Percentiles rank a stretch among this genome's conserved stretches.
phyloP scores from a whole-genome alignment of 257 asterid species.

The Plectranthus barbatus region DNA sequence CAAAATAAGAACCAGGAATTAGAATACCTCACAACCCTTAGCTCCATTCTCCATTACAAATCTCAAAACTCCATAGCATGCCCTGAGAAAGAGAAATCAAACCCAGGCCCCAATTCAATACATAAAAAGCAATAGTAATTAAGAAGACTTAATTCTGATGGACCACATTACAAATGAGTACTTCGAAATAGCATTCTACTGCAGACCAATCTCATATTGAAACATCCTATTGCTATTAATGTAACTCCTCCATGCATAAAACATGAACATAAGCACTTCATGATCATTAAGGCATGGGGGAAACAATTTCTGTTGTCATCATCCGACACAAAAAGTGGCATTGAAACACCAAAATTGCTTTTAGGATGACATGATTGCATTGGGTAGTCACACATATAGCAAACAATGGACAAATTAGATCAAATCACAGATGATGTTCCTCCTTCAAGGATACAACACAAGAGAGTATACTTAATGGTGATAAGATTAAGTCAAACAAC shows the following conservation, averaged over 20 bases:
- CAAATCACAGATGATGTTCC: too few relatives aligned
- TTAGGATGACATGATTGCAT: slow-evolving; percentile 1
- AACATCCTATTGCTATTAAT: background rate
- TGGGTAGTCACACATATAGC: too few relatives aligned
- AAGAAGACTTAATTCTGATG: too few relatives aligned
- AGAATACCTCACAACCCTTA: slow-evolving; percentile 47
- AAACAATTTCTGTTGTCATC: slow-evolving; percentile 18
- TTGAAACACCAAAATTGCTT: slow-evolving; percentile 13
- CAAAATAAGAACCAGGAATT: background rate
- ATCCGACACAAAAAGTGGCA: slow-evolving; percentile 20
- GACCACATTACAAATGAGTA: too few relatives aligned
- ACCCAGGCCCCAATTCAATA: background rate
- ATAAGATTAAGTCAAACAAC: too few relatives aligned
- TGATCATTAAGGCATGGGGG: too few relatives aligned
- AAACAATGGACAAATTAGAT: too few relatives aligned
- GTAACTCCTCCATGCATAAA: slow-evolving; percentile 4
- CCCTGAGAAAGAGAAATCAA: slow-evolving; percentile 20
- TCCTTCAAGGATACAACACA: too few relatives aligned
- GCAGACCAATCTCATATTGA: too few relatives aligned
- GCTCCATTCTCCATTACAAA: slow-evolving; percentile 55
- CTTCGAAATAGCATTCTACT: too few relatives aligned
- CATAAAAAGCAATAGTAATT: background rate
- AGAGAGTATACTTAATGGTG: too few relatives aligned
- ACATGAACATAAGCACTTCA: slow-evolving; percentile 13
- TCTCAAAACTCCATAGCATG: slow-evolving; percentile 56